A percentile compares a stretch with the other conserved stretches of the same genome.
These are phyloP conservation scores for Solanum habrochaites DNA, from an alignment of 257 asterid genomes.

Conservation along the genomic window DNA sequence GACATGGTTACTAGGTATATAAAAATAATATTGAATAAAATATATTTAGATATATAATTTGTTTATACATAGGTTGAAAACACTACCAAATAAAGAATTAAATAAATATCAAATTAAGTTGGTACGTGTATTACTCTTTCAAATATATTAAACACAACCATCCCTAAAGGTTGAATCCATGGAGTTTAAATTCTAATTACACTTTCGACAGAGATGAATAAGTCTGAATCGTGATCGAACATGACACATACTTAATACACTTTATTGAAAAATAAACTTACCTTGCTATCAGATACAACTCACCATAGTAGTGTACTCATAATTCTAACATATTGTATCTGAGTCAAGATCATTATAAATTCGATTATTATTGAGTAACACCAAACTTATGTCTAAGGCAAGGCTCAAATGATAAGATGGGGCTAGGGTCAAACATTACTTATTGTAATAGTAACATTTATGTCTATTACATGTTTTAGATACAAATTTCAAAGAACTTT, in stretches of 20 bases:
- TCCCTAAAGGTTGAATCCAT: background rate
- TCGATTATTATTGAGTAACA: background rate
- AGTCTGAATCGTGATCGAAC: background rate
- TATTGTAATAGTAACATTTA: background rate
- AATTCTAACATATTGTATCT: background rate
- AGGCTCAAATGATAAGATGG: background rate
- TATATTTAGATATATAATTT: background rate
- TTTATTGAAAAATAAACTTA: background rate
- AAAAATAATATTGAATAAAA: background rate
- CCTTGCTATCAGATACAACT: background rate
- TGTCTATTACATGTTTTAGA: background rate
- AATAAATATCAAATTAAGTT: background rate
- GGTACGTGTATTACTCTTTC: background rate
- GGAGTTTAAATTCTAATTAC: background rate
- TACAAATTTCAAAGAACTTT: background rate
- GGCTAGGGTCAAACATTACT: background rate
- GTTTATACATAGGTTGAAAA: background rate
- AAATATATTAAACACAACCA: background rate
- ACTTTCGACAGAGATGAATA: rapidly evolving
- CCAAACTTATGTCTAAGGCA: background rate
- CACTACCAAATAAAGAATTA: background rate
- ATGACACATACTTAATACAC: background rate
- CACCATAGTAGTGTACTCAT: background rate
- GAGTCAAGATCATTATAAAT: background rate
- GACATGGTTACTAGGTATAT: background rate